These are phyloP conservation scores for Daedaleopsis nitida DNA, from an alignment of 768 basidiomycete species.

Conservation along the genomic window DNA sequence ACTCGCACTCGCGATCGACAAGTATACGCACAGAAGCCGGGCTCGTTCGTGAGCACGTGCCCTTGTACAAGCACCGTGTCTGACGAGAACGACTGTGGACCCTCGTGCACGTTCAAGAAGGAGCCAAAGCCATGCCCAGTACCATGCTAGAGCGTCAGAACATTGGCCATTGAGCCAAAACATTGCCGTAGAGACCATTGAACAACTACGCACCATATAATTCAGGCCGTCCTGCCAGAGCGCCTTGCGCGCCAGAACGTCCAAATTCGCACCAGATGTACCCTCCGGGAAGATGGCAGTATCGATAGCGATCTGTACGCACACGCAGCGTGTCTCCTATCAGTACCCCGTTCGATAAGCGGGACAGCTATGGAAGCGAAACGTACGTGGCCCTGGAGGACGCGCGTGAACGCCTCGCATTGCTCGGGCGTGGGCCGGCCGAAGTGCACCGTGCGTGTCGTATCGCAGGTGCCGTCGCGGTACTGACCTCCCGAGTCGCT, in stretches of 20 bases:
- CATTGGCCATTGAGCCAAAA: neutral
- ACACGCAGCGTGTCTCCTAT: neutral
- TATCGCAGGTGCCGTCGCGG: slow-evolving; percentile 87
- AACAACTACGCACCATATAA: slow-evolving; percentile 57
- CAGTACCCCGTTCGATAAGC: slow-evolving; percentile 8
- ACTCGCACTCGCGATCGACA: neutral
- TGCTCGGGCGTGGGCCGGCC: slow-evolving; percentile 86
- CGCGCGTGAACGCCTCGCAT: slow-evolving; percentile 90
- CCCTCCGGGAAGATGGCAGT: slow-evolving; percentile 88
- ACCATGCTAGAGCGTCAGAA: slow-evolving; percentile 60
- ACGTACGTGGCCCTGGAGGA: slow-evolving; percentile 94
- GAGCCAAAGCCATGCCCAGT: slow-evolving; percentile 91
- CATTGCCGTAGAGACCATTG: neutral
- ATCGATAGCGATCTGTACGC: slow-evolving; percentile 82
- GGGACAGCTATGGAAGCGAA: slow-evolving; percentile 16
- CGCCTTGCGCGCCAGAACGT: slow-evolving; percentile 87
- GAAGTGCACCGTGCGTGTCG: slow-evolving; percentile 82
- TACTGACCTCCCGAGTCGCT: slow-evolving; percentile 95
- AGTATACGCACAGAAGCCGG: slow-evolving; percentile 79
- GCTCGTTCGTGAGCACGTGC: slow-evolving; percentile 92
- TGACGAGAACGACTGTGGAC: slow-evolving; percentile 77
- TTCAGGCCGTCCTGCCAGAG: slow-evolving; percentile 87
- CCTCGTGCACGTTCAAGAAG: slow-evolving; percentile 85
- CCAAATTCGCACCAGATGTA: slow-evolving; percentile 79
- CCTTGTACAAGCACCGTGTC: slow-evolving; percentile 75